Evolutionary conservation across 2,329 filamentous ascomycete species (phyloP).

Genomic region (Fusarium penzigii): DNA sequence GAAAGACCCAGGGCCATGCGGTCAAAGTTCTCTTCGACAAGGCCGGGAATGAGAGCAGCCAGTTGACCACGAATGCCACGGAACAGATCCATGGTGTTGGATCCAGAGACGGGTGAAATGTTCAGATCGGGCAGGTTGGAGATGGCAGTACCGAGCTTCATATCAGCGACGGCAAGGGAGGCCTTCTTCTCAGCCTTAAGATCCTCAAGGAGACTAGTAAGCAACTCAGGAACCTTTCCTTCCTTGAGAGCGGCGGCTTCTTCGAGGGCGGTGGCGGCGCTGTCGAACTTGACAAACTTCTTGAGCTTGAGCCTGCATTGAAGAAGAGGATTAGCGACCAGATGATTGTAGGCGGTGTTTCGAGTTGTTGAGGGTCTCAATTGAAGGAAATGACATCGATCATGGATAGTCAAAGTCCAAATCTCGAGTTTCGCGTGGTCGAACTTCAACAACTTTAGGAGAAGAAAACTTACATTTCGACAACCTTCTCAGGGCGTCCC

Average conservation of each 20-base stretch:
- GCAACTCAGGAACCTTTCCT: slow-evolving; percentile 89
- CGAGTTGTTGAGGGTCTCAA: neutral
- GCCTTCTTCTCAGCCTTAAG: slow-evolving; percentile 98
- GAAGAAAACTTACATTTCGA: slow-evolving; percentile 68
- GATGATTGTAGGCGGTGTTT: slow-evolving; percentile 6
- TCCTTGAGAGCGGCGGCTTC: slow-evolving; percentile 88
- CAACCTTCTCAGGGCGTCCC: slow-evolving; percentile 78
- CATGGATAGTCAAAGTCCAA: too few relatives aligned
- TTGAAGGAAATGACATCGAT: too few relatives aligned
- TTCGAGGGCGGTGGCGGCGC: slow-evolving; percentile 83
- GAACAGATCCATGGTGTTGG: slow-evolving; percentile 73
- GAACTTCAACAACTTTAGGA: slow-evolving; percentile 1
- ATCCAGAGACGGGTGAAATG: slow-evolving; percentile 74
- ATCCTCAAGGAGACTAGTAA: slow-evolving; percentile 78
- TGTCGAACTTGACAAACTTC: slow-evolving; percentile 97
- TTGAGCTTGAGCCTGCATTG: slow-evolving; percentile 80
- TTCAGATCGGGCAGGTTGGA: slow-evolving; percentile 87
- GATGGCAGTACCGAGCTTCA: slow-evolving; percentile 89
- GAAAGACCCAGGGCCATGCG: slow-evolving; percentile 96
- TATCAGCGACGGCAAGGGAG: slow-evolving; percentile 89
- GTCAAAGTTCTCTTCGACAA: slow-evolving; percentile 81
- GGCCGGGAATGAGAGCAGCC: slow-evolving; percentile 84
- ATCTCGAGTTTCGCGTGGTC: too few relatives aligned
- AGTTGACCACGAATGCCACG: slow-evolving; percentile 92
- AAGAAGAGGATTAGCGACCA: slow-evolving; percentile 6